Base-by-base conservation (phyloP, 225 moss, liverwort and hornwort species). In the Rhytidiadelphus loreus region DNA sequence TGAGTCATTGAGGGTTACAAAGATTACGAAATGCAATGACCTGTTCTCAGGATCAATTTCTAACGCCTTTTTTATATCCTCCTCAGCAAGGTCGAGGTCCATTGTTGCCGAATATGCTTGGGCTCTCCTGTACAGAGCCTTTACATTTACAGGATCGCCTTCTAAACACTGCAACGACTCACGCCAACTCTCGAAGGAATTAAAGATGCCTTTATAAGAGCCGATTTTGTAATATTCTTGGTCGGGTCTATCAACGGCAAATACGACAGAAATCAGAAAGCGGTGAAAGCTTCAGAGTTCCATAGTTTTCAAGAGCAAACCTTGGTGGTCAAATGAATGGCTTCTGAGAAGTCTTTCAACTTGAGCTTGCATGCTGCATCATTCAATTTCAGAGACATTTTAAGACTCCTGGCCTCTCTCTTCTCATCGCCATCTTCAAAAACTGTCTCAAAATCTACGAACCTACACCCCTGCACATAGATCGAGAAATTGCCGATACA, bases 281-380 rank as follows among this genome's bases (percentile, higher is more conserved):
- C 12, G 25, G 33, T 39, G 12, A 80, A 37, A 61, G 75, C 76
- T 85, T 76, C 44, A 61, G 48, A 71, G 14, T 83, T 65, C 20
- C 39, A 29, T 50, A 44, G 13, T 37, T 29, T 41, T 33, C 11
- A 33, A 69, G 68, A 83, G 41, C 60, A 17, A 68, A 97, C 98
- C 99, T 99, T 97, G 9, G 97, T 95, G 66, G 96, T 88, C 72
- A 99, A 90, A 72, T 93, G 92, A 63, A 95, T 86, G 18, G 91
- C 96, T 88, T 99, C 97, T 76, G 93, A 90, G 61, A 85, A 96
- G 29, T 93, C 95, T 61, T 96, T 95, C 90, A 96, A 46, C 91
- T 97, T 99, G 77, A 97, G 85, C 85, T 96, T 97, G 94, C 97
- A 99, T 13, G 98, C 97, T 9, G 97, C 96, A 89, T 95, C 93